These are phyloP conservation scores for Lonicera japonica DNA, from an alignment of 129 eudicot genomes.

Conservation along the genomic window DNA sequence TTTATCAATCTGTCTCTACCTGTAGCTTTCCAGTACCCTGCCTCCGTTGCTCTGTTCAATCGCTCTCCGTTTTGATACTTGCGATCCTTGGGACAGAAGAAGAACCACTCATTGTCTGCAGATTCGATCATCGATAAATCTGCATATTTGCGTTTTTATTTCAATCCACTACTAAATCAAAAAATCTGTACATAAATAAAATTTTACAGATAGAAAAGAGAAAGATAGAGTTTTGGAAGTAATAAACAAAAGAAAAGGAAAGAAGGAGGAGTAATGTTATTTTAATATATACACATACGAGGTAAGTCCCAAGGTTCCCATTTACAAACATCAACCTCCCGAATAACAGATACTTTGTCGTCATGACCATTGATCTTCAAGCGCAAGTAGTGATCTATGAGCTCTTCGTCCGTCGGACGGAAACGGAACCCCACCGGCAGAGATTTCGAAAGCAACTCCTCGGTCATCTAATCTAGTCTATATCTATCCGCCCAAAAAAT, in stretches of 20 bases:
- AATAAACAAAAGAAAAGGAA: not conserved
- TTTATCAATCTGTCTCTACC: slow-evolving; percentile 69
- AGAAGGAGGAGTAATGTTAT: too few relatives aligned
- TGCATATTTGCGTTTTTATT: slow-evolving; percentile 11
- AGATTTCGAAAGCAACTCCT: slow-evolving; percentile 7
- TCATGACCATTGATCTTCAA: slow-evolving; percentile 64
- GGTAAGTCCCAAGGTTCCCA: slow-evolving; percentile 93
- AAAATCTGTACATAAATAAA: not conserved
- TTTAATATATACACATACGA: too few relatives aligned
- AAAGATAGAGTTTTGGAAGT: too few relatives aligned
- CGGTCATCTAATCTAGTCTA: too few relatives aligned
- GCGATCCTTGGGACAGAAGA: slow-evolving; percentile 80
- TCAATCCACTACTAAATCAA: not conserved
- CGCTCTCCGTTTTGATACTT: slow-evolving; percentile 79
- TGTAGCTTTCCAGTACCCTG: slow-evolving; percentile 91
- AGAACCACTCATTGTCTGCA: slow-evolving; percentile 75
- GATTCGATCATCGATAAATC: slow-evolving; percentile 63
- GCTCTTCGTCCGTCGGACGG: slow-evolving; percentile 86
- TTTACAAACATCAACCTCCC: slow-evolving; percentile 83
- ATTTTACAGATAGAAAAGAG: not conserved
- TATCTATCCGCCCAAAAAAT: not conserved
- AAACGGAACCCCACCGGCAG: slow-evolving; percentile 86
- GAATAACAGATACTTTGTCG: slow-evolving; percentile 50
- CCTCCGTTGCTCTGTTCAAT: slow-evolving; percentile 62
- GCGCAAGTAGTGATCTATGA: slow-evolving; percentile 63